Percentiles rank a stretch among this genome's conserved stretches.
Evolutionary conservation across 352 stramenopile species (phyloP).

Genomic region (Phytophthora colocasiae): DNA sequence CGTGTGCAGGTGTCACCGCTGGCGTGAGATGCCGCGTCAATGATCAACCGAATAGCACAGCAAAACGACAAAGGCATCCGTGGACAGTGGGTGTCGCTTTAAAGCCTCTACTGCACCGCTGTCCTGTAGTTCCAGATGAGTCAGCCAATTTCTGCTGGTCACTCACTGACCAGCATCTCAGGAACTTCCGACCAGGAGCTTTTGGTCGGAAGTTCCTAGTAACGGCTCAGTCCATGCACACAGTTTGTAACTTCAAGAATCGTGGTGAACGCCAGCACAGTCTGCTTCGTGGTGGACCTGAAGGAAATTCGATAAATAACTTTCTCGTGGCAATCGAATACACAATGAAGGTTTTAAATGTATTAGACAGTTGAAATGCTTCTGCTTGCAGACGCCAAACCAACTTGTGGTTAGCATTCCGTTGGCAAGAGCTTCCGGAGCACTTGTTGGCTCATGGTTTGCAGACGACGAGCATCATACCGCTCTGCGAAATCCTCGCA

Average conservation of each 20-base stretch:
- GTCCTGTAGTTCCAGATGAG: too few relatives aligned
- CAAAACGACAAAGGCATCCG: neutral
- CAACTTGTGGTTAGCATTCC: slow-evolving; percentile 1
- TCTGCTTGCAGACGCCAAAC: neutral
- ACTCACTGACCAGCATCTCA: too few relatives aligned
- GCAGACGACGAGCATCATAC: slow-evolving; percentile 62
- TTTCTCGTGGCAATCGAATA: neutral
- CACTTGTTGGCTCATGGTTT: slow-evolving; percentile 53
- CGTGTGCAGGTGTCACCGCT: slow-evolving; percentile 1
- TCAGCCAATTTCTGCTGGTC: too few relatives aligned
- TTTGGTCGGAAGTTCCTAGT: neutral
- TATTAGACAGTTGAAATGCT: too few relatives aligned
- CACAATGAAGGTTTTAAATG: too few relatives aligned
- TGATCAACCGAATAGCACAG: neutral
- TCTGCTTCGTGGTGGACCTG: neutral
- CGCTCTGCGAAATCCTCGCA: slow-evolving; percentile 72
- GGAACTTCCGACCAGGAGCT: too few relatives aligned
- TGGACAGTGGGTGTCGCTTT: neutral
- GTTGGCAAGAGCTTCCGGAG: slow-evolving; percentile 31
- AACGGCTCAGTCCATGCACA: slow-evolving; percentile 13
- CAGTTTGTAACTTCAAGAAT: slow-evolving; percentile 24
- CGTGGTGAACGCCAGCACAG: neutral
- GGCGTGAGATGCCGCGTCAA: slow-evolving; percentile 1
- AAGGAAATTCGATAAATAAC: neutral
- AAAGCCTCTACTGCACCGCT: neutral